Evolutionary conservation across 2,329 filamentous ascomycete genomes (phyloP).

Genomic region (Scorias spongiosa): DNA sequence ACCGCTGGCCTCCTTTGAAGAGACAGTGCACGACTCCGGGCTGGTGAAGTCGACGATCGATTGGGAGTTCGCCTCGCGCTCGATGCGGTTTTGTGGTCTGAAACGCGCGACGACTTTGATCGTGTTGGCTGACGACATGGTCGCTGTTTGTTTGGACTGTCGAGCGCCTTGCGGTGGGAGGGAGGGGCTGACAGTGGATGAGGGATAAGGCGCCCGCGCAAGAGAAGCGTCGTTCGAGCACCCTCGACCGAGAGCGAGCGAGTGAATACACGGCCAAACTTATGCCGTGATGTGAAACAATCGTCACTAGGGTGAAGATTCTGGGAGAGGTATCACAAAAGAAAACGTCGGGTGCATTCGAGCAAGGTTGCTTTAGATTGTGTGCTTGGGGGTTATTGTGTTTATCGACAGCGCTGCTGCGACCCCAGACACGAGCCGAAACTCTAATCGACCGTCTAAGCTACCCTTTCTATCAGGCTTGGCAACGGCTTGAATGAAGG

Average conservation of each 20-base stretch:
- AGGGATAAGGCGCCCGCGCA: background rate
- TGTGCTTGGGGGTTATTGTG: background rate
- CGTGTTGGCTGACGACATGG: slow-evolving; percentile 19
- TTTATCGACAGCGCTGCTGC: background rate
- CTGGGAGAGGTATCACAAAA: too few relatives aligned
- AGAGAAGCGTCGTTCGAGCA: too few relatives aligned
- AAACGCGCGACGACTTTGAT: slow-evolving; percentile 84
- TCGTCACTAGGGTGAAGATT: too few relatives aligned
- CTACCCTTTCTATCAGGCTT: background rate
- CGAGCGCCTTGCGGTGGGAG: background rate
- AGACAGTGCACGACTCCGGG: slow-evolving; percentile 75
- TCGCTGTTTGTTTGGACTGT: background rate
- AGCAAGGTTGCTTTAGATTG: too few relatives aligned
- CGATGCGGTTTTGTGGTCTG: slow-evolving; percentile 88
- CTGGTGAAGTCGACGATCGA: slow-evolving; percentile 81
- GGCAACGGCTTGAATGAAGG: background rate
- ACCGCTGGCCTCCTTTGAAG: slow-evolving; percentile 63
- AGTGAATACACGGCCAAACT: background rate
- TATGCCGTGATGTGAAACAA: too few relatives aligned
- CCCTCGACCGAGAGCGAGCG: background rate
- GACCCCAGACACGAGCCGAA: background rate
- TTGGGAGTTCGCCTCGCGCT: slow-evolving; percentile 78
- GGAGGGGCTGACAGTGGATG: background rate
- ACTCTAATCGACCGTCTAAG: too few relatives aligned
- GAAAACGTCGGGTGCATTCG: too few relatives aligned